Conservation (phyloP, 306 rosid genomes). For the Citrullus amarus region DNA sequence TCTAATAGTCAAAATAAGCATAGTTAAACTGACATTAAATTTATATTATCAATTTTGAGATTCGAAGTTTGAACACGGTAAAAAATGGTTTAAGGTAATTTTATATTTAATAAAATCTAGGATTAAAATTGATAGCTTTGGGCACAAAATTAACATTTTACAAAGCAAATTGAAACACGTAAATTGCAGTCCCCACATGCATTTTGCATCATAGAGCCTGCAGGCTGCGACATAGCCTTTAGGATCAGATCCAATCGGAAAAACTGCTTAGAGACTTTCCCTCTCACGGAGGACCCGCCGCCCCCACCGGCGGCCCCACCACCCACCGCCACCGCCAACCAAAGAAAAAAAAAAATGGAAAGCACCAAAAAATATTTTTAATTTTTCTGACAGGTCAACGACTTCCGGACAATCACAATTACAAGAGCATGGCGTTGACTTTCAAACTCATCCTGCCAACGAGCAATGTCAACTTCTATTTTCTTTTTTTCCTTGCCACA, state of each 20-base stretch:
- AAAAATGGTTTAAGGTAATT: too few relatives aligned
- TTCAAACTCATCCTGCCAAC: neutral
- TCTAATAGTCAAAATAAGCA: too few relatives aligned
- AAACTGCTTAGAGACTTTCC: neutral
- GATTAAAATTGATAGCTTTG: too few relatives aligned
- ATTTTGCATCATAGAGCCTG: neutral
- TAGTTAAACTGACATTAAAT: too few relatives aligned
- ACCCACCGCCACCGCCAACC: neutral
- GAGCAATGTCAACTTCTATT: conserved; percentile 1
- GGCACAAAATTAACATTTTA: too few relatives aligned
- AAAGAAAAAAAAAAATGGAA: neutral
- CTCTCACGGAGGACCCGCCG: neutral
- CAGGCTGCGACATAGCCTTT: neutral
- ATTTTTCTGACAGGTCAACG: conserved; percentile 10
- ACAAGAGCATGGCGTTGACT: neutral
- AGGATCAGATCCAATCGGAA: neutral
- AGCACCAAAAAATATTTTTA: neutral
- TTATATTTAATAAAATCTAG: too few relatives aligned
- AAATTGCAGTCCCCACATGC: conserved; percentile 3
- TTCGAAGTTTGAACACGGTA: too few relatives aligned
- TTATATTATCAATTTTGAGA: too few relatives aligned
- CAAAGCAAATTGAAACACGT: neutral
- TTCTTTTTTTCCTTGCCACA: neutral
- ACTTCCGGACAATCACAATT: neutral
- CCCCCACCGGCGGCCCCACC: conserved; percentile 8